Evolutionary conservation across 257 asterid genomes (phyloP).

Genomic region (Salvia splendens): DNA sequence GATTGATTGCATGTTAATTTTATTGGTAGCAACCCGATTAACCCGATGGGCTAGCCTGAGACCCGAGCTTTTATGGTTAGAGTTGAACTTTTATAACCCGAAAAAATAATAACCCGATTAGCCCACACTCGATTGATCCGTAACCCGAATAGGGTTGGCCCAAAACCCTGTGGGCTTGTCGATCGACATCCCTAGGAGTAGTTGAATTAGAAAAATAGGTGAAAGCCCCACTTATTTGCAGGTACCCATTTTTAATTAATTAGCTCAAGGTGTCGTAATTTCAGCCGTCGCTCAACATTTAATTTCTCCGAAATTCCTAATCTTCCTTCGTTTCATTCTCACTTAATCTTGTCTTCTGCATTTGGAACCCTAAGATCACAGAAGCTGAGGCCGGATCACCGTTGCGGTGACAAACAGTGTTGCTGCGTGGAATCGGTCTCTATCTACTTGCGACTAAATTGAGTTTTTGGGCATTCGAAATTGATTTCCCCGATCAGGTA

Average conservation of each 20-base stretch:
- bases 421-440: neutral
- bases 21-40: too few species aligned
- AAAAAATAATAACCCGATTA: too few species aligned
- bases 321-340: constrained; percentile 9
- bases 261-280: neutral
- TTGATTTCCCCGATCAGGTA: constrained; percentile 18
- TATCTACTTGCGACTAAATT: constrained; percentile 19
- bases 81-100: too few species aligned
- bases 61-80: too few species aligned
- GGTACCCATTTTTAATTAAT: neutral
- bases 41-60: too few species aligned
- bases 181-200: too few species aligned
- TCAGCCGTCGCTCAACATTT: constrained; percentile 17
- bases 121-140: too few species aligned
- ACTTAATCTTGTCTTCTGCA: neutral
- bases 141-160: too few species aligned
- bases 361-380: constrained; percentile 18
- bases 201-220: neutral
- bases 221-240: neutral
- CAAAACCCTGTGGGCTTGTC: too few species aligned
- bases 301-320: neutral
- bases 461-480: constrained; percentile 5
- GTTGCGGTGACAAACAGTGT: neutral
- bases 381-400: constrained; percentile 6
- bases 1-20: too few species aligned